phyloP scores from a whole-genome alignment of 352 stramenopile species.

The Globisporangium abappressorium region DNA sequence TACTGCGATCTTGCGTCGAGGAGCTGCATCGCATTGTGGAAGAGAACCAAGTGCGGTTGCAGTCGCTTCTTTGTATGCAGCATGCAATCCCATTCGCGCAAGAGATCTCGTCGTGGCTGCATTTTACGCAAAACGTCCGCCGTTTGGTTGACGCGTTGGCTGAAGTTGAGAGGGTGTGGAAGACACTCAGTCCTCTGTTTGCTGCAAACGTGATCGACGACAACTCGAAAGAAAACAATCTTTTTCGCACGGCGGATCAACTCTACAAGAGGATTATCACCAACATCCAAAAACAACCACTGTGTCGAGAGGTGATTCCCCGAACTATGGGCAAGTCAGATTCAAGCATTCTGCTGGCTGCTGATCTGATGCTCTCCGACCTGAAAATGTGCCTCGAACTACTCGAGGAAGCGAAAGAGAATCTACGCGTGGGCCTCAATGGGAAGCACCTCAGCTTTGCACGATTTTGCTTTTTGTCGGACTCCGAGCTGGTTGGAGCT shows the following conservation, averaged over 20 bases:
- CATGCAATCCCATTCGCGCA: conserved; percentile 42
- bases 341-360: neutral
- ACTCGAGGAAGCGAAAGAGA: conserved; percentile 42
- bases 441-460: conserved; percentile 49
- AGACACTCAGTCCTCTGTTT: conserved; percentile 47
- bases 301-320: conserved; percentile 36
- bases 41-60: conserved; percentile 55
- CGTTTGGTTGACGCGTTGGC: conserved; percentile 39
- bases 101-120: conserved; percentile 46
- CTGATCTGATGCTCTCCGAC: conserved; percentile 26
- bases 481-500: conserved; percentile 48
- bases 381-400: conserved; percentile 37
- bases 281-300: conserved; percentile 25
- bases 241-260: conserved; percentile 40
- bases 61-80: conserved; percentile 43
- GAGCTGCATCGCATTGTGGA: conserved; percentile 49
- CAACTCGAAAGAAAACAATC: conserved; percentile 33
- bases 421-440: conserved; percentile 47
- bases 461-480: conserved; percentile 69
- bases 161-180: conserved; percentile 46
- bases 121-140: conserved; percentile 40
- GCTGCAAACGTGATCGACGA: conserved; percentile 44
- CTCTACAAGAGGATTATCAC: conserved; percentile 34
- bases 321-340: neutral
- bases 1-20: conserved; percentile 41